phyloP scores from a whole-genome alignment of 495 filamentous ascomycete species.

The Tuber umbilicatum region DNA sequence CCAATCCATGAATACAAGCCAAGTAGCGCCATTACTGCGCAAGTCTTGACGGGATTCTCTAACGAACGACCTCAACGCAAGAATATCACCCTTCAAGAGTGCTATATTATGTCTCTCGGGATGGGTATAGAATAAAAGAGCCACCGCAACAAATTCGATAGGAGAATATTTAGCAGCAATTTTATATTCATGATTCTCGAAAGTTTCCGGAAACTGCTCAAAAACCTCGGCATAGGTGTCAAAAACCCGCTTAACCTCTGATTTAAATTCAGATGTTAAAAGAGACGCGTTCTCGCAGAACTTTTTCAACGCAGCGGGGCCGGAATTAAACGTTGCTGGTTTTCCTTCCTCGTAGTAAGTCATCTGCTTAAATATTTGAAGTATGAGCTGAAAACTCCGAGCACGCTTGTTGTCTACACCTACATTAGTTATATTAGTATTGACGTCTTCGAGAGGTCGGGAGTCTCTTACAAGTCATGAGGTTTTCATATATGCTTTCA shows the following conservation, averaged over 20 bases:
- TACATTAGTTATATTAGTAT: constrained; percentile 29
- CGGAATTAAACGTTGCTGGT: constrained; percentile 25
- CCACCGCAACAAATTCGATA: constrained; percentile 46
- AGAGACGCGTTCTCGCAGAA: constrained; percentile 29
- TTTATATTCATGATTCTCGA: constrained; percentile 36
- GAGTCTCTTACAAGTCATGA: constrained; percentile 41
- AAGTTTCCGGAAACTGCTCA: constrained; percentile 36
- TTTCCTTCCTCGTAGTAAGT: constrained; percentile 23
- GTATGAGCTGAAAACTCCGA: constrained; percentile 42
- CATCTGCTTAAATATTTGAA: constrained; percentile 39
- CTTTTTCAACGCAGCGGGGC: constrained; percentile 23
- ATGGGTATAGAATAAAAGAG: constrained; percentile 46
- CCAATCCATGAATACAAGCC: constrained; percentile 44
- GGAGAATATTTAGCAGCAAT: constrained; percentile 46
- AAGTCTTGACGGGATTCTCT: constrained; percentile 45
- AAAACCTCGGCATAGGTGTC: constrained; percentile 29
- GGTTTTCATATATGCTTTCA: constrained; percentile 44
- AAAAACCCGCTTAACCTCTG: constrained; percentile 26
- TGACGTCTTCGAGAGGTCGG: neutral
- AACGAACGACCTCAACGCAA: constrained; percentile 42
- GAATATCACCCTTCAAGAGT: constrained; percentile 46
- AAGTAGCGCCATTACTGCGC: constrained; percentile 44
- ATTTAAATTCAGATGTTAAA: constrained; percentile 24
- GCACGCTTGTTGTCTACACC: constrained; percentile 42
- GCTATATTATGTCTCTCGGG: constrained; percentile 41